Conservation (phyloP, 768 basidiomycete species). For the Leccinum fibrillosum region DNA sequence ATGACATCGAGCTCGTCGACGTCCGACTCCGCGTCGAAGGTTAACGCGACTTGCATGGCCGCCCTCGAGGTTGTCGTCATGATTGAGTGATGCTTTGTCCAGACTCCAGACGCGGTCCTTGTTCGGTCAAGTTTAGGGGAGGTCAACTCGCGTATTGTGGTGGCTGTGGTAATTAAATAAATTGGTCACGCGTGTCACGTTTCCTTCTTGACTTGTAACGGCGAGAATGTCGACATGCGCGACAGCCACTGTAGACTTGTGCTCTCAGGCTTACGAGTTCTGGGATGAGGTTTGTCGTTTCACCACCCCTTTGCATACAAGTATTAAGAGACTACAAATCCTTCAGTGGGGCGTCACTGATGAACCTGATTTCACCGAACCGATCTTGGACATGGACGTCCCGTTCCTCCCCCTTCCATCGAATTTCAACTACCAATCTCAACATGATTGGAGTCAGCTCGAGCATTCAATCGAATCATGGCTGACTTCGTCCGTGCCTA, state of each 20-base stretch:
- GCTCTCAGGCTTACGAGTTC: neutral
- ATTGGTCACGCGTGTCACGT: neutral
- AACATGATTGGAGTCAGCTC: neutral
- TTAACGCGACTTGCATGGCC: slow-evolving; percentile 6
- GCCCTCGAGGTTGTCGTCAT: slow-evolving; percentile 1
- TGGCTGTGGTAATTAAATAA: slow-evolving; percentile 12
- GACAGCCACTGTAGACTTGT: neutral
- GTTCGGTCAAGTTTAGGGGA: slow-evolving; percentile 17
- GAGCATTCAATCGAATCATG: neutral
- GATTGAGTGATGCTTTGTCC: neutral
- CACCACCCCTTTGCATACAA: neutral
- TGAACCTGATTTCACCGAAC: neutral
- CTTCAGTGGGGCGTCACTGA: neutral
- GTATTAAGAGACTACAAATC: neutral
- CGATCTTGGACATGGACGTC: neutral
- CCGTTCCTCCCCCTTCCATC: neutral
- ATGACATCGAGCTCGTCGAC: slow-evolving; percentile 32
- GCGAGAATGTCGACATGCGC: neutral
- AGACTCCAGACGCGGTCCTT: neutral
- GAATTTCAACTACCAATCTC: neutral
- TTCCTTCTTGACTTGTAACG: neutral
- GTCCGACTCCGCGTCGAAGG: slow-evolving; percentile 11
- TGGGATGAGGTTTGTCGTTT: neutral
- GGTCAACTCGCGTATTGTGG: slow-evolving; percentile 22
- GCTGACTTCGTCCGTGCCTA: neutral